phyloP scores from a whole-genome alignment of 306 rosid genomes.

The Leucaena leucocephala region DNA sequence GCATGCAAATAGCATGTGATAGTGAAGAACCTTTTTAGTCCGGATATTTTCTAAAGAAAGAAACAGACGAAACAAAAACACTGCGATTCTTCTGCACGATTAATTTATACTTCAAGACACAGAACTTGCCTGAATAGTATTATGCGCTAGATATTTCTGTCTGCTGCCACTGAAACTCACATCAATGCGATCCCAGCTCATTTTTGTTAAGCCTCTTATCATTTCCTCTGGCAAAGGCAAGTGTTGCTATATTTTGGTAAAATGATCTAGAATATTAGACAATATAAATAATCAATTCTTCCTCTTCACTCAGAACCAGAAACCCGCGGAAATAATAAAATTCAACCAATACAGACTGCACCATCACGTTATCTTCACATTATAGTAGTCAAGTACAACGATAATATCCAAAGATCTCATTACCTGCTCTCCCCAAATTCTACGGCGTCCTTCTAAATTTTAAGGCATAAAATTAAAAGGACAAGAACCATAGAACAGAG shows the following conservation, averaged over 20 bases:
- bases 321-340: neutral
- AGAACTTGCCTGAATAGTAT: slow-evolving; percentile 75
- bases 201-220: slow-evolving; percentile 64
- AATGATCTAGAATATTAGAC: neutral
- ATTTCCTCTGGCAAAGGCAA: slow-evolving; percentile 61
- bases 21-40: neutral
- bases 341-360: no score
- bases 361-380: neutral
- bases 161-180: slow-evolving; percentile 68
- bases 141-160: slow-evolving; percentile 75
- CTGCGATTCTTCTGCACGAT: neutral
- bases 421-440: neutral
- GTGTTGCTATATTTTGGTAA: slow-evolving; percentile 21
- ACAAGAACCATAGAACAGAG: neutral
- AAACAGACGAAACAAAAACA: neutral
- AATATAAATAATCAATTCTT: slow-evolving; percentile 6
- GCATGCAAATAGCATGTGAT: neutral
- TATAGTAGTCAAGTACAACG: neutral
- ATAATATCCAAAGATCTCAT: neutral
- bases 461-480: neutral
- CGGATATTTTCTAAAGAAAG: neutral
- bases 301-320: slow-evolving; percentile 25
- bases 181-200: slow-evolving; percentile 91
- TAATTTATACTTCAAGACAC: slow-evolving; percentile 24
- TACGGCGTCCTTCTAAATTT: no score